Conservation (phyloP, 2,329 filamentous ascomycete genomes). For the Fusarium sp. region DNA sequence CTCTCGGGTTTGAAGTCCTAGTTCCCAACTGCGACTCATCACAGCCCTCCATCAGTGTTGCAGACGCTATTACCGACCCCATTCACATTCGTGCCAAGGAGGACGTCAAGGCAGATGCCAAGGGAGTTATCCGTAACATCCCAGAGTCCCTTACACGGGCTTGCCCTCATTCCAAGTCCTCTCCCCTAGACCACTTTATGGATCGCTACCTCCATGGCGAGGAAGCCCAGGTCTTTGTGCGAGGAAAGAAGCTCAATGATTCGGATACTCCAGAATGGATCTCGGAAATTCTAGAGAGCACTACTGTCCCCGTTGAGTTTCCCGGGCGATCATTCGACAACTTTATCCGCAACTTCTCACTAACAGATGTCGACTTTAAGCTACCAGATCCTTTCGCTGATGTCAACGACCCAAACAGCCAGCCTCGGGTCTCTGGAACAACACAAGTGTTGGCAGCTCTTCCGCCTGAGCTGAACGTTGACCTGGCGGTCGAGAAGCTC, state of each 20-base stretch:
- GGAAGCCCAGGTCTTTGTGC: conserved; percentile 83
- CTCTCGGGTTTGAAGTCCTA: conserved; percentile 85
- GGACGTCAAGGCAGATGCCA: conserved; percentile 76
- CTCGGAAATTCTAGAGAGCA: conserved; percentile 79
- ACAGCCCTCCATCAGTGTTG: conserved; percentile 82
- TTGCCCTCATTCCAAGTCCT: conserved; percentile 82
- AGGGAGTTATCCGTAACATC: conserved; percentile 78
- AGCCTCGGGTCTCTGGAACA: conserved; percentile 85
- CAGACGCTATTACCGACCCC: conserved; percentile 76
- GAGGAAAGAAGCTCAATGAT: conserved; percentile 77
- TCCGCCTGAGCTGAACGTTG: conserved; percentile 89
- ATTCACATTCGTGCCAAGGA: conserved; percentile 76
- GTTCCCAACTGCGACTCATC: conserved; percentile 82
- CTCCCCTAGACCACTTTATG: conserved; percentile 86
- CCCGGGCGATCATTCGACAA: conserved; percentile 85
- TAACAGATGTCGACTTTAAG: conserved; percentile 87
- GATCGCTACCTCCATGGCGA: conserved; percentile 85
- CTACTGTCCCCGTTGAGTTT: conserved; percentile 87
- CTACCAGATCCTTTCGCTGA: conserved; percentile 85
- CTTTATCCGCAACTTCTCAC: conserved; percentile 87
- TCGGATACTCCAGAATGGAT: conserved; percentile 85
- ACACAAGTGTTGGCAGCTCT: conserved; percentile 83
- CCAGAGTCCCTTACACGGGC: conserved; percentile 77
- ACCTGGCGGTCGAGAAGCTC: conserved; percentile 81
- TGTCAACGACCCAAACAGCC: conserved; percentile 76